These are phyloP conservation scores for Calonectria pseudoreteaudii DNA, from an alignment of 2,329 filamentous ascomycete species.

Conservation along the genomic window DNA sequence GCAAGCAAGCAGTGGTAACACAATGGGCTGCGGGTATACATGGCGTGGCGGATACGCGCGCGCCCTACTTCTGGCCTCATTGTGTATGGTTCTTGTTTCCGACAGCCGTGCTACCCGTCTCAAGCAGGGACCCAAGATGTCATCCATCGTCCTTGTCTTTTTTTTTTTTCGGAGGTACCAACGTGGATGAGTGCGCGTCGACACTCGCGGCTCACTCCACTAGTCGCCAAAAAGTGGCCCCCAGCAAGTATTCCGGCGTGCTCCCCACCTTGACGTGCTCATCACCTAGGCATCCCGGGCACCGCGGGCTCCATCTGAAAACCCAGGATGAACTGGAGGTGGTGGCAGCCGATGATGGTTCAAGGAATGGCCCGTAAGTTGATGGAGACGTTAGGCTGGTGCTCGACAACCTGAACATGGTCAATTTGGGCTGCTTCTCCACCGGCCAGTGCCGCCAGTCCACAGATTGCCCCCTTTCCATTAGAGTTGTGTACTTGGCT, in stretches of 20 bases:
- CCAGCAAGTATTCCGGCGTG: neutral
- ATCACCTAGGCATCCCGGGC: neutral
- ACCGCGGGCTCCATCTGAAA: neutral
- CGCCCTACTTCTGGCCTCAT: neutral
- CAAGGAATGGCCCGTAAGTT: neutral
- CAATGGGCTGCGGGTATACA: neutral
- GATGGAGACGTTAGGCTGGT: constrained; percentile 1
- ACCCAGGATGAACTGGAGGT: neutral
- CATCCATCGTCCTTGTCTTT: neutral
- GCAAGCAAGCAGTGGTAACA: constrained; percentile 1
- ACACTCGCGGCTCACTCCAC: constrained; percentile 27
- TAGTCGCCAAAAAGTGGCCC: constrained; percentile 16
- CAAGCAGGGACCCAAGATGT: neutral
- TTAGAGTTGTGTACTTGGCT: constrained; percentile 29
- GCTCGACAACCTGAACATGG: neutral
- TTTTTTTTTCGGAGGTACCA: constrained; percentile 7
- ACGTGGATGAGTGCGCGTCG: constrained; percentile 23
- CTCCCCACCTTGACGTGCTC: constrained; percentile 12
- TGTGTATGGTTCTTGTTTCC: constrained; percentile 3
- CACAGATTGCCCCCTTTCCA: constrained; percentile 12
- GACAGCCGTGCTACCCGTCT: constrained; percentile 10
- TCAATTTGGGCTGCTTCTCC: constrained; percentile 8
- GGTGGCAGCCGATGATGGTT: neutral
- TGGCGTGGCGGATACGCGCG: neutral
- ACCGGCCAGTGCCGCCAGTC: neutral